These are phyloP conservation scores for Cynanchum wilfordii DNA, from an alignment of 257 asterid species.

Conservation along the genomic window DNA sequence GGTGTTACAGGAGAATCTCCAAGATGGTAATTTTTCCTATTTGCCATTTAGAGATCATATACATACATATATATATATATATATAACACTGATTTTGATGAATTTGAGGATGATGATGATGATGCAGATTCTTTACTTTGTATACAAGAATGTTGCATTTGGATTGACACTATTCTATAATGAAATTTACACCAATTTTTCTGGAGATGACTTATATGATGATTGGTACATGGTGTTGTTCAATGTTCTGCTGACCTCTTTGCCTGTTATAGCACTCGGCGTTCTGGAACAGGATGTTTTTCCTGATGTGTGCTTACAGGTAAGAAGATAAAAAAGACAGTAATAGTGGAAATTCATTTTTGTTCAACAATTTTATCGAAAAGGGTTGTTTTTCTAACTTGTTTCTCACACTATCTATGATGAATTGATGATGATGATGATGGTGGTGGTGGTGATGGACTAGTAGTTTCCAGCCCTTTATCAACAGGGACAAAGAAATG, in stretches of 20 bases:
- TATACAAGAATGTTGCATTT: constrained; percentile 59
- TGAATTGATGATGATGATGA: too few species aligned
- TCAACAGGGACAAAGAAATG: constrained; percentile 48
- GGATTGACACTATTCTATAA: constrained; percentile 65
- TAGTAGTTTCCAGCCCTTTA: constrained; percentile 56
- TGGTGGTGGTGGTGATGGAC: not conserved
- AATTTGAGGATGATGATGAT: not conserved
- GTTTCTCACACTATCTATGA: not conserved
- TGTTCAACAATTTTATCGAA: too few species aligned
- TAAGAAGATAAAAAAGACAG: constrained; percentile 8
- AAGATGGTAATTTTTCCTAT: constrained; percentile 34
- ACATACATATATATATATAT: too few species aligned
- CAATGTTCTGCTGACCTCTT: constrained; percentile 65
- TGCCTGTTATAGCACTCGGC: constrained; percentile 63
- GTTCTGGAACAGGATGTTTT: constrained; percentile 67
- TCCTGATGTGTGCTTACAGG: constrained; percentile 58
- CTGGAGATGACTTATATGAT: constrained; percentile 52
- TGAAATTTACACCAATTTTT: constrained; percentile 49
- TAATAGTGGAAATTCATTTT: not conserved
- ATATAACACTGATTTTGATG: not conserved
- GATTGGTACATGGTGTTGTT: constrained; percentile 72
- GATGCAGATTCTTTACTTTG: constrained; percentile 59
- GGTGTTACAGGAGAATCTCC: constrained; percentile 65
- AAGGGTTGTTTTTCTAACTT: not conserved
- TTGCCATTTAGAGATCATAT: not conserved